phyloP scores from a whole-genome alignment of 108 stramenopile species.

The Bacterosira constricta region DNA sequence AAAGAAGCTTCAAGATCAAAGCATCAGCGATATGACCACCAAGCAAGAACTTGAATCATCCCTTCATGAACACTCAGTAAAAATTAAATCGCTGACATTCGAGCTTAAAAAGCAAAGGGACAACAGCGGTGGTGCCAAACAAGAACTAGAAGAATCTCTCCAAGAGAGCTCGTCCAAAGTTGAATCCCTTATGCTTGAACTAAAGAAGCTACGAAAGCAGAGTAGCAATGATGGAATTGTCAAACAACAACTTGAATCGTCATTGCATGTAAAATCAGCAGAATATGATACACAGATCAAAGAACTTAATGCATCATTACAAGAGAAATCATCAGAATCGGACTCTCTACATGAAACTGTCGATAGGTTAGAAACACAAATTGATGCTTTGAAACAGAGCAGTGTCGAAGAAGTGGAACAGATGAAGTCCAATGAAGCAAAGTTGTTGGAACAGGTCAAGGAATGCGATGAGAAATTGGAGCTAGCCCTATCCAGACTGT shows the following conservation, averaged over 20 bases:
- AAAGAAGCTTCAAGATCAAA: no score
- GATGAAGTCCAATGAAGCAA: neutral
- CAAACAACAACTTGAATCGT: neutral
- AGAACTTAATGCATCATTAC: neutral
- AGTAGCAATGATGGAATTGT: neutral
- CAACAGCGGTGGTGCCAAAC: no score
- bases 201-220: neutral
- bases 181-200: neutral
- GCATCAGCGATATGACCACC: no score
- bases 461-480: neutral
- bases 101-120: no score
- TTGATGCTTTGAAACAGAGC: neutral
- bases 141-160: no score
- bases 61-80: no score
- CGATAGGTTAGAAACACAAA: neutral
- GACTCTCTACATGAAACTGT: neutral
- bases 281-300: constrained; percentile 15
- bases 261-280: neutral
- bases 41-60: no score
- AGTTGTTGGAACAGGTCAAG: neutral
- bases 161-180: no score
- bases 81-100: no score
- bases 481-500: neutral
- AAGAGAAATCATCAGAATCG: neutral
- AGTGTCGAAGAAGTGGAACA: neutral